Conservation (phyloP, 805 yeast genomes). For the Henningerozyma blattae region DNA sequence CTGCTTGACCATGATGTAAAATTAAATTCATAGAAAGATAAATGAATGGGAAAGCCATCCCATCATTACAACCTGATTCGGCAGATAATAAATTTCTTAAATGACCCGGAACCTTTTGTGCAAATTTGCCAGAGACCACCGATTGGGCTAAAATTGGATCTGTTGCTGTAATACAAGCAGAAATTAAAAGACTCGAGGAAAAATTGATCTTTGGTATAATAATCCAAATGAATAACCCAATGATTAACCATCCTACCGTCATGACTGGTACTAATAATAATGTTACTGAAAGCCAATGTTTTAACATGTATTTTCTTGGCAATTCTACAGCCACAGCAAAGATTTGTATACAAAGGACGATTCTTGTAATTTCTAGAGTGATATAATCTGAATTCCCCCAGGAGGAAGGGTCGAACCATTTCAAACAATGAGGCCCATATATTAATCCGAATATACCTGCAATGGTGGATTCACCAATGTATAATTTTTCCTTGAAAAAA, state of each 20-base stretch:
- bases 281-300: conserved; percentile 69
- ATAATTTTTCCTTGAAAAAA: conserved; percentile 70
- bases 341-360: conserved; percentile 76
- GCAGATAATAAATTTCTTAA: conserved; percentile 72
- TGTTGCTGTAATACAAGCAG: conserved; percentile 89
- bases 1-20: conserved; percentile 50
- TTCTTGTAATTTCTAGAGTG: conserved; percentile 72
- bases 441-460: conserved; percentile 79
- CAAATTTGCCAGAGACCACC: conserved; percentile 84
- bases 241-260: conserved; percentile 82
- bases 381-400: conserved; percentile 84
- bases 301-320: conserved; percentile 78
- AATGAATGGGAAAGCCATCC: conserved; percentile 92
- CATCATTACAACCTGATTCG: conserved; percentile 84
- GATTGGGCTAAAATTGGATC: conserved; percentile 95
- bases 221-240: conserved; percentile 69
- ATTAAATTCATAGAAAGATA: conserved; percentile 56
- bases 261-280: conserved; percentile 73
- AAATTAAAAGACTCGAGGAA: conserved; percentile 56
- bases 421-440: conserved; percentile 75
- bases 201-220: conserved; percentile 64
- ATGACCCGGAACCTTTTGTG: conserved; percentile 87
- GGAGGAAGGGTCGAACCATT: conserved; percentile 69
- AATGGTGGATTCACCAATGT: conserved; percentile 85
- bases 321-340: conserved; percentile 92